phyloP scores from a whole-genome alignment of 2,329 filamentous ascomycete genomes.

The Emmonsia crescens region DNA sequence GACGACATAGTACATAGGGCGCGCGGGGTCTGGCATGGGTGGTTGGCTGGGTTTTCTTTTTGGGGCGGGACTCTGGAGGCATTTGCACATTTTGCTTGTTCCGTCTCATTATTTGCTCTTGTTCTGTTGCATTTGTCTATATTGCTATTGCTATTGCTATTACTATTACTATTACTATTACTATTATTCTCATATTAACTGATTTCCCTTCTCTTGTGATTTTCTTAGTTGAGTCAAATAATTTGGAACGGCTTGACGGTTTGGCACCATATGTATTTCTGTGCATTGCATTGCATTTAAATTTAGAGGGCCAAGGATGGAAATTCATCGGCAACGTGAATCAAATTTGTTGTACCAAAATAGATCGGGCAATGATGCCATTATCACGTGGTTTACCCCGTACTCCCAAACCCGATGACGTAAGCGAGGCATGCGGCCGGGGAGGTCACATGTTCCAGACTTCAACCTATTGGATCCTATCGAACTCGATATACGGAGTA shows the following conservation, averaged over 20 bases:
- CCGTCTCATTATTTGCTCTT: neutral
- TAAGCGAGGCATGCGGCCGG: neutral
- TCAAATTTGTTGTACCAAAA: too few species aligned
- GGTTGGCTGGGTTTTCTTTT: neutral
- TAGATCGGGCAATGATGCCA: too few species aligned
- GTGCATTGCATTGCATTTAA: too few species aligned
- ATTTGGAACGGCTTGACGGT: too few species aligned
- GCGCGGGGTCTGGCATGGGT: neutral
- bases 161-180: neutral
- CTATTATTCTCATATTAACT: neutral
- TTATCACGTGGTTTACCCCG: too few species aligned
- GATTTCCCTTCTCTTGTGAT: neutral
- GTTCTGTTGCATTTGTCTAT: neutral
- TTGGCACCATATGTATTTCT: too few species aligned
- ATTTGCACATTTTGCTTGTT: neutral
- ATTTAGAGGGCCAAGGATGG: too few species aligned
- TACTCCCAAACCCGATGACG: too few species aligned
- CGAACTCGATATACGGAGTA: too few species aligned
- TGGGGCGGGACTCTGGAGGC: too few species aligned
- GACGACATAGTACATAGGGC: neutral
- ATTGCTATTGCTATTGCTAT: neutral
- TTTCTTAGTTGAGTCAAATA: neutral
- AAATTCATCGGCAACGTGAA: neutral
- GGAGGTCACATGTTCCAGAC: slow-evolving; percentile 1
- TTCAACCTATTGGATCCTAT: too few species aligned